phyloP scores from a whole-genome alignment of 148 eudicot species.

The Beta vulgaris region DNA sequence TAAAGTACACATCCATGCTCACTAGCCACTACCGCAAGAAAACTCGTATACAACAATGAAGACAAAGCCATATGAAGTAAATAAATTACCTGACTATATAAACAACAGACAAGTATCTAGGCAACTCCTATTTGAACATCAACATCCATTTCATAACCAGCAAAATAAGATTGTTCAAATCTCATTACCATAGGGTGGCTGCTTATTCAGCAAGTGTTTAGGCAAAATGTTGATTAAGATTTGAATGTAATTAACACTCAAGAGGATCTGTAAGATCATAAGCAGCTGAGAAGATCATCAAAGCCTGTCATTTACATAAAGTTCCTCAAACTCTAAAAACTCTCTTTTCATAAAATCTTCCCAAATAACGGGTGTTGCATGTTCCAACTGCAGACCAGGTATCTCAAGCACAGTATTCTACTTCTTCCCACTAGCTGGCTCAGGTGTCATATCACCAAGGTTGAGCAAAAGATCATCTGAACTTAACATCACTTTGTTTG shows the following conservation, averaged over 20 bases:
- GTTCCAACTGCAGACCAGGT: background rate
- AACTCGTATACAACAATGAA: too few relatives aligned
- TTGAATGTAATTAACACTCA: background rate
- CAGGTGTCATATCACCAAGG: constrained; percentile 52
- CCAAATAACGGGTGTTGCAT: background rate
- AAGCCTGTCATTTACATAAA: constrained; percentile 23
- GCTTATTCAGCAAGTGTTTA: constrained; percentile 23
- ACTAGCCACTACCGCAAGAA: too few relatives aligned
- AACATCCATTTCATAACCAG: constrained; percentile 7
- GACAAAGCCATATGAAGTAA: too few relatives aligned
- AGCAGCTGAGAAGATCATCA: constrained; percentile 3
- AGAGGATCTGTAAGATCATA: background rate
- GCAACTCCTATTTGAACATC: too few relatives aligned
- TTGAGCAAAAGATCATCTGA: constrained; percentile 77
- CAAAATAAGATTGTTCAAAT: background rate
- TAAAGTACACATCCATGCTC: too few relatives aligned
- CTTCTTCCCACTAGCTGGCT: constrained; percentile 28
- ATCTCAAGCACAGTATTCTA: too few relatives aligned
- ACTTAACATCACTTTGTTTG: constrained; percentile 69
- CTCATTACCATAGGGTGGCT: background rate
- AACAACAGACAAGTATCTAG: too few relatives aligned
- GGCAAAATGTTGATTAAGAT: constrained; percentile 5
- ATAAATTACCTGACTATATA: too few relatives aligned
- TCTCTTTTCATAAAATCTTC: constrained; percentile 11
- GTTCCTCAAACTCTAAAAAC: constrained; percentile 19